Base-by-base conservation (phyloP, 1,139 yeast genomes). In the Hansenula lynferdii region DNA sequence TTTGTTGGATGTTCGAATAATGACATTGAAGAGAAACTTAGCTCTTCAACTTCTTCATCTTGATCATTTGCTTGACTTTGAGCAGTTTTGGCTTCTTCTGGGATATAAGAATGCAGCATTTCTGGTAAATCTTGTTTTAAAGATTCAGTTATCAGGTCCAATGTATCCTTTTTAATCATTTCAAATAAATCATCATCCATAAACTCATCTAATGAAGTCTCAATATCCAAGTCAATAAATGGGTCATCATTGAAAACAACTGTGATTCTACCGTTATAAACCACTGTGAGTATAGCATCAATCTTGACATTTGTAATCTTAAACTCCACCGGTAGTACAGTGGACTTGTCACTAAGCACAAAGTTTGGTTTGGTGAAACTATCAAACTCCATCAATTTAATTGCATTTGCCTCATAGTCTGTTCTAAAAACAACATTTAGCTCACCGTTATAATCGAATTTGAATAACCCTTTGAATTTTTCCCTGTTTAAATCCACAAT, bases 161-260 rank as follows among this genome's bases (percentile, higher is more conserved):
- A 34, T 2, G 50, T 37, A 28, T 51, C 54, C 4, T 21, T 20
- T 35, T 50, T 51, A 21, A 53, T 40, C 15, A 45, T 38, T 8
- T 43, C 39, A 16, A 49, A 44, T 12, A 47, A 27, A 1, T 47
- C 54, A 6, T 51, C 51, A 35, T 53, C 56, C 30, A 51, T 19
- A 6, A 53, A 35, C 31, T 51, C 54, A 41, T 53, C 57, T 12
- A 53, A 45, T 0, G 56, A 42, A 2, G 54, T 53, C 25, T 42
- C 33, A 27, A 53, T 36, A 18, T 49, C 41, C 30, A 53, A 34
- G 17, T 50, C 51, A 9, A 53, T 37, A 9, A 39, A 18, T 1
- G 56, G 55, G 3, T 48, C 54, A 16, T 50, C 51, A 25, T 47
- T 50, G 34, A 53, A 53, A 14, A 53, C 53, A 21, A 51, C 42